Evolutionary conservation across 1,139 yeast genomes (phyloP), one percentile per base, ranked within the genome.

Genomic region (Blastobotrys aristatus): DNA sequence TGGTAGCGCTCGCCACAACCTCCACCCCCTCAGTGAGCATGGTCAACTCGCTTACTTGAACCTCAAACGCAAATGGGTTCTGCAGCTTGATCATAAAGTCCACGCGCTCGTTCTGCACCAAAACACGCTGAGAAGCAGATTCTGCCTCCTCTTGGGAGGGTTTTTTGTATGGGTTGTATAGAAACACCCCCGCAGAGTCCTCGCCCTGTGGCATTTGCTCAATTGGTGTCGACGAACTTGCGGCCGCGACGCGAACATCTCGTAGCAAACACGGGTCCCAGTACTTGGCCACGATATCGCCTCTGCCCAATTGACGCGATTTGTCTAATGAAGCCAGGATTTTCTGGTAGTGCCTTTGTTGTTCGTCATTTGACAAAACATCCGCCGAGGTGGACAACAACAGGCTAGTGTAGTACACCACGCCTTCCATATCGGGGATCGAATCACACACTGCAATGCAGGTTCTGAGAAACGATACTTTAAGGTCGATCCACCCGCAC

Each of bases 1-100:
- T 62, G 6, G 54, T 51, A 4, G 54, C 48, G n/a, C 47, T 48
- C 1, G 61, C 55, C 22, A 51, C 56, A 11, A 60, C 48, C 14
- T 55, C 55, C 11, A 53, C 58, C 2, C 52, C 52, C 22, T 54
- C 58, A 2, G 64, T 53, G 16, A 60, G 40, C 33, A 68, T 50
- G 2, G 49, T 63, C 2, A 87, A 62, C 42, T 79, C 79, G 30
- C 71, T 70, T 3, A 92, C 68, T 40, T 80, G 83, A 10, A 90
- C 66, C 43, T 83, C 88, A 63, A 87, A 88, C 10, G 79, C 77
- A 66, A 80, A 88, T 2, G 96, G 96, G 60, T 92, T 92, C 58
- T 85, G 92, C 8, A 92, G 59, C 2, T 73, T 70, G 1, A 87
- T 69, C 17, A 71, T 65, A 27, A 84, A 58, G 41, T 61, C 66